Percentiles rank a stretch among this genome's conserved stretches.
Conservation (phyloP, 2,329 filamentous ascomycete genomes). For the Xylaria arbuscula region DNA sequence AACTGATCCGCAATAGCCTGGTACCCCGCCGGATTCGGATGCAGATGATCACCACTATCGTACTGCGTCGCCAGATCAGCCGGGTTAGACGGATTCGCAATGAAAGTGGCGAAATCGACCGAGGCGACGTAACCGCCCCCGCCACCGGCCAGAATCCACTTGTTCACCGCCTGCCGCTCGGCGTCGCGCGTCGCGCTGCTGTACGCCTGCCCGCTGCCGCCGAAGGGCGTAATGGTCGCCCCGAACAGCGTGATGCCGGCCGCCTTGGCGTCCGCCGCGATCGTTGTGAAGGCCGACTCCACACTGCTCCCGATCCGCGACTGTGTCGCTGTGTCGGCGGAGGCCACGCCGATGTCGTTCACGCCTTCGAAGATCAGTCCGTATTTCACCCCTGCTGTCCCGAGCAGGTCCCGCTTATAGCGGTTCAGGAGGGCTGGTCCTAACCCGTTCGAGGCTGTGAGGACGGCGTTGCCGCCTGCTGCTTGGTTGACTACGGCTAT, state of each 20-base stretch:
- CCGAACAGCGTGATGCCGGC: constrained; percentile 68
- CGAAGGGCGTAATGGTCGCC: constrained; percentile 75
- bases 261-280: constrained; percentile 64
- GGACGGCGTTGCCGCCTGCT: constrained; percentile 74
- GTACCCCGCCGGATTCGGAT: constrained; percentile 70
- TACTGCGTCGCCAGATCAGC: constrained; percentile 62
- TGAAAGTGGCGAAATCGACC: constrained; percentile 69
- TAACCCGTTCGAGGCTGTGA: constrained; percentile 63
- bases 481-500: constrained; percentile 73
- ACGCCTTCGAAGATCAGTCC: constrained; percentile 76
- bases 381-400: constrained; percentile 67
- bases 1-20: constrained; percentile 69
- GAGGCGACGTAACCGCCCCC: constrained; percentile 67
- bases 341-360: constrained; percentile 72
- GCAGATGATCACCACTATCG: constrained; percentile 73
- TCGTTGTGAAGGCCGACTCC: constrained; percentile 68
- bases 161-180: constrained; percentile 68
- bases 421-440: constrained; percentile 70
- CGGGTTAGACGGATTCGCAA: constrained; percentile 62
- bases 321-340: constrained; percentile 59
- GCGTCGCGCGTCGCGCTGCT: constrained; percentile 64
- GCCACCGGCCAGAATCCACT: constrained; percentile 65
- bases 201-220: constrained; percentile 63
- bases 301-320: constrained; percentile 61
- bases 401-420: constrained; percentile 72